Evolutionary conservation across 805 yeast genomes (phyloP).

Genomic region (Soucietia sequanensis): DNA sequence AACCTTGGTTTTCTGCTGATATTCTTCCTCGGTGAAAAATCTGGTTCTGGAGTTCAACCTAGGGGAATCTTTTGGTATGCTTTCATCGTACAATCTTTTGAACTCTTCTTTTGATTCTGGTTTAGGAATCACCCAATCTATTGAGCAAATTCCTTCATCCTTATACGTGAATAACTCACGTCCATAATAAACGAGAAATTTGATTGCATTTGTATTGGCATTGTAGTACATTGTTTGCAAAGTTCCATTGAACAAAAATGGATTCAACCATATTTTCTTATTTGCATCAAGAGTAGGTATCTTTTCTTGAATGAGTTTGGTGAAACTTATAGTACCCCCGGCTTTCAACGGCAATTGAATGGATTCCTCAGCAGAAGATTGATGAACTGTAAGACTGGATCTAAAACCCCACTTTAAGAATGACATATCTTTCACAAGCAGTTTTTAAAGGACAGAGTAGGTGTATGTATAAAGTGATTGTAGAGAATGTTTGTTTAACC

Average conservation of each 20-base stretch:
- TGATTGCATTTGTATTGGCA: constrained; percentile 47
- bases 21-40: constrained; percentile 48
- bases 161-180: constrained; percentile 56
- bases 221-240: constrained; percentile 76
- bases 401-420: constrained; percentile 40
- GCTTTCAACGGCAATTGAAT: constrained; percentile 11
- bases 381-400: constrained; percentile 27
- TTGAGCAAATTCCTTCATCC: constrained; percentile 73
- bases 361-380: constrained; percentile 15
- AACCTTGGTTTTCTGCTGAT: constrained; percentile 18
- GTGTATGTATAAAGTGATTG: too few species aligned
- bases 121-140: constrained; percentile 63
- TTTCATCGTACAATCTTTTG: constrained; percentile 20
- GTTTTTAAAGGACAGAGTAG: too few species aligned
- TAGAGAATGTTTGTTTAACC: too few species aligned
- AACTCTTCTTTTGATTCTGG: constrained; percentile 27
- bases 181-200: constrained; percentile 67
- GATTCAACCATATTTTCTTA: constrained; percentile 54
- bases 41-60: constrained; percentile 53
- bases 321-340: constrained; percentile 5
- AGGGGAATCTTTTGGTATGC: constrained; percentile 34
- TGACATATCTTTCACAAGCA: too few species aligned
- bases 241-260: constrained; percentile 67
- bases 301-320: constrained; percentile 14
- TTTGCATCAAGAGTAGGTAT: constrained; percentile 21